phyloP scores from a whole-genome alignment of 2,329 filamentous ascomycete genomes.

The Daldinia sp. region DNA sequence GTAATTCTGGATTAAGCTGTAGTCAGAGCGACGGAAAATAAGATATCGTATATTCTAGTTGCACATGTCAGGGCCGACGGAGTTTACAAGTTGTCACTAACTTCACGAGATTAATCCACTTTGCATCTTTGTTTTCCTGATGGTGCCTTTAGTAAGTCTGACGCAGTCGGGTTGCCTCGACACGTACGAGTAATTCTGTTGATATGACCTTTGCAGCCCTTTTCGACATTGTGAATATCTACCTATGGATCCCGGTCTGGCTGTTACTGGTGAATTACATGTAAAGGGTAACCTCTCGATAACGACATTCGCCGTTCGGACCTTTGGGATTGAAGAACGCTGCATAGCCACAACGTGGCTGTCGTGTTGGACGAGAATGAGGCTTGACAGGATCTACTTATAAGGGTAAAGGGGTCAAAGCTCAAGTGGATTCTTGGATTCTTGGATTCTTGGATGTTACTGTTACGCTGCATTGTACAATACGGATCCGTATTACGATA shows the following conservation, averaged over 20 bases:
- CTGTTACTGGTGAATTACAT: background rate
- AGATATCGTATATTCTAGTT: too few species aligned
- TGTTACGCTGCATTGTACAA: too few species aligned
- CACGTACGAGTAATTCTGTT: conserved; percentile 44
- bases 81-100: conserved; percentile 27
- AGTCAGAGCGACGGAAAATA: background rate
- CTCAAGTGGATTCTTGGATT: too few species aligned
- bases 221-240: conserved; percentile 30
- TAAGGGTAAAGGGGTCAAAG: background rate
- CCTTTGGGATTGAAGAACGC: background rate
- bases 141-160: background rate
- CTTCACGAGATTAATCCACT: conserved; percentile 47
- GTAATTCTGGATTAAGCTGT: conserved; percentile 38
- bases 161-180: background rate
- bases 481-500: too few species aligned
- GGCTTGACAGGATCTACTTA: background rate
- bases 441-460: too few species aligned
- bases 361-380: background rate
- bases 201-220: conserved; percentile 40
- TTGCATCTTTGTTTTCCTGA: conserved; percentile 46
- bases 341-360: background rate
- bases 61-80: too few species aligned
- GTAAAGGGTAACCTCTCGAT: too few species aligned
- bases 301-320: too few species aligned
- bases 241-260: background rate